Conservation (phyloP, 1,139 yeast genomes). For the Suhomyces kunorum region DNA sequence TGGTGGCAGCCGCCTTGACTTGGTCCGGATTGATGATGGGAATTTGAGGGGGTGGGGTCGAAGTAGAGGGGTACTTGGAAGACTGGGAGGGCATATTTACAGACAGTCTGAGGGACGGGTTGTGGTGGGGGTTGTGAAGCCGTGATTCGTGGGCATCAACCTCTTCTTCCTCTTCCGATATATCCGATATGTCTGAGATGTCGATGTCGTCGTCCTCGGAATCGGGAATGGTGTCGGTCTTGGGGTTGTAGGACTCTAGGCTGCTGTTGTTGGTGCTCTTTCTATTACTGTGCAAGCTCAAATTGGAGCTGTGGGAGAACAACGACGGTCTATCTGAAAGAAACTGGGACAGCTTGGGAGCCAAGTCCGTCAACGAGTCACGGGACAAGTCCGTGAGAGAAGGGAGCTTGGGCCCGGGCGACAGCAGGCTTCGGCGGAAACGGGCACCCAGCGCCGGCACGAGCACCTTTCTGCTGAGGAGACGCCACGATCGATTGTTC, state of each 20-base stretch:
- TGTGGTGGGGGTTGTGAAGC: no score
- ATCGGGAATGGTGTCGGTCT: slow-evolving; percentile 13
- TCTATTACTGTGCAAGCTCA: slow-evolving; percentile 17
- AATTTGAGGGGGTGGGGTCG: no score
- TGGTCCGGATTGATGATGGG: no score
- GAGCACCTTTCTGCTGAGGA: slow-evolving; percentile 16
- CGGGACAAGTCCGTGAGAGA: slow-evolving; percentile 15
- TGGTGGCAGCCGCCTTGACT: no score
- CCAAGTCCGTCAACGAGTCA: slow-evolving; percentile 17
- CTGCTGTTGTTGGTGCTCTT: slow-evolving; percentile 19
- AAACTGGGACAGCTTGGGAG: slow-evolving; percentile 18
- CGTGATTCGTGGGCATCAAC: slow-evolving; percentile 10
- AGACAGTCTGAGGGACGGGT: no score
- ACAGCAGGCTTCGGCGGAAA: background rate
- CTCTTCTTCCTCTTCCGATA: slow-evolving; percentile 26
- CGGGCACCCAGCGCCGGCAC: slow-evolving; percentile 1
- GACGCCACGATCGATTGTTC: slow-evolving; percentile 21
- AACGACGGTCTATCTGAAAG: slow-evolving; percentile 20
- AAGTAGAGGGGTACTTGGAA: no score
- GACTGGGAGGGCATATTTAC: no score
- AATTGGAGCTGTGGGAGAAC: slow-evolving; percentile 20
- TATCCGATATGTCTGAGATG: slow-evolving; percentile 35
- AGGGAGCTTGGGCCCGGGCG: slow-evolving; percentile 1
- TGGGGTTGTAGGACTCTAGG: slow-evolving; percentile 15
- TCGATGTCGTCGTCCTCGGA: slow-evolving; percentile 18